A percentile compares a stretch with the other conserved stretches of the same genome.
These are phyloP conservation scores for Alternaria atra DNA, from an alignment of 2,329 filamentous ascomycete species.

Conservation along the genomic window DNA sequence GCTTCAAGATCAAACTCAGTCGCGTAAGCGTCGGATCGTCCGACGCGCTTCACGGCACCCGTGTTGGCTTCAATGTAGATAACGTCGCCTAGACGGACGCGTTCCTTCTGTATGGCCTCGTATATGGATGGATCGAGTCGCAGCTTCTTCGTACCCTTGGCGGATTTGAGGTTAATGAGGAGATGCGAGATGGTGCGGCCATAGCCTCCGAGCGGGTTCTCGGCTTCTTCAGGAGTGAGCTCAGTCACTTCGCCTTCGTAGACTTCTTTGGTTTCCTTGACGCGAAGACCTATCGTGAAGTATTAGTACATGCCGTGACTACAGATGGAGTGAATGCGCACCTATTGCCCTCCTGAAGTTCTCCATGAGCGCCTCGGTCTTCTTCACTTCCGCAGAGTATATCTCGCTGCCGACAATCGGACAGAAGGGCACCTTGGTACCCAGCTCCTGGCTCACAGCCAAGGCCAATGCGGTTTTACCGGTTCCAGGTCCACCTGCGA, in stretches of 20 bases:
- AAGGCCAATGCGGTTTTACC: conserved; percentile 97
- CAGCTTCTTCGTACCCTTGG: conserved; percentile 97
- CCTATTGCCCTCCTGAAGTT: conserved; percentile 98
- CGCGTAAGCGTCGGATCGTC: conserved; percentile 93
- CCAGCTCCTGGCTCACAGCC: conserved; percentile 94
- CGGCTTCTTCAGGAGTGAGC: conserved; percentile 95
- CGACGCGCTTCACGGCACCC: conserved; percentile 95
- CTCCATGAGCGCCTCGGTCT: conserved; percentile 99
- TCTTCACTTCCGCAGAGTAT: conserved; percentile 98
- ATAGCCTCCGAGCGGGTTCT: conserved; percentile 96
- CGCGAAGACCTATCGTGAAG: conserved; percentile 71
- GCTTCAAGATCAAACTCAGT: conserved; percentile 99
- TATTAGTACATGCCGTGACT: conserved; percentile 9
- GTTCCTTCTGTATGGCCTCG: conserved; percentile 98
- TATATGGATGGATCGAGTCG: conserved; percentile 97
- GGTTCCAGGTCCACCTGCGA: conserved; percentile 91
- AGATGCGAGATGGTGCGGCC: conserved; percentile 97
- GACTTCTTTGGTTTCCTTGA: conserved; percentile 98
- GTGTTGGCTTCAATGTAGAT: conserved; percentile 99
- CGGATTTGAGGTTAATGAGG: conserved; percentile 92
- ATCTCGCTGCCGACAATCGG: conserved; percentile 98
- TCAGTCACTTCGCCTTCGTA: conserved; percentile 99
- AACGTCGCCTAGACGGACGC: conserved; percentile 94
- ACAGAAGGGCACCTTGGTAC: conserved; percentile 98
- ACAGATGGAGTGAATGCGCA: conserved; percentile 40